Conservation (phyloP, 768 basidiomycete genomes). For the Leucocoprinus leucothites region DNA sequence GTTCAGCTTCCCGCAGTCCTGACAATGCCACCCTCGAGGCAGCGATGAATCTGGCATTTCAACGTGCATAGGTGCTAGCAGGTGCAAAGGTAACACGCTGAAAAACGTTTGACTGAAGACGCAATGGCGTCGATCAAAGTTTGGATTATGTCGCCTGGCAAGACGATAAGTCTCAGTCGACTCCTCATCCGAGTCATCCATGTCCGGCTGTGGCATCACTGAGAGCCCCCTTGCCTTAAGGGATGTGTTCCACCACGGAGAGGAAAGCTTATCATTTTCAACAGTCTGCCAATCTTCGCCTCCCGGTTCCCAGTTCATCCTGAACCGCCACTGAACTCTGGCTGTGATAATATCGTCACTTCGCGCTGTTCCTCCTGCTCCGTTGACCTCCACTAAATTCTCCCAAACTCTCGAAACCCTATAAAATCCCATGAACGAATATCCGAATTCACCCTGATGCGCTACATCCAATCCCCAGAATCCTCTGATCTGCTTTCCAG, state of each 20-base stretch:
- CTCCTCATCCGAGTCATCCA: conserved; percentile 9
- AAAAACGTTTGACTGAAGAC: conserved; percentile 20
- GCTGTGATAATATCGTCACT: conserved; percentile 20
- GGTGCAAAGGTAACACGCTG: conserved; percentile 24
- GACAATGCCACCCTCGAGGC: conserved; percentile 48
- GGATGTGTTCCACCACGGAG: conserved; percentile 25
- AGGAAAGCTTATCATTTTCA: conserved; percentile 1
- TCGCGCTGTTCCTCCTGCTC: not conserved
- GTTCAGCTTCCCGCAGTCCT: conserved; percentile 45
- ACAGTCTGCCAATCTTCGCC: conserved; percentile 38
- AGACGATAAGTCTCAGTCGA: conserved; percentile 15
- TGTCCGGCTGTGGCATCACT: not conserved
- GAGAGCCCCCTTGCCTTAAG: not conserved
- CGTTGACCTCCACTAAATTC: conserved; percentile 10
- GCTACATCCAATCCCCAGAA: conserved; percentile 25
- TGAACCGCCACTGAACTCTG: conserved; percentile 41
- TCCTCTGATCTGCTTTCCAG: conserved; percentile 23
- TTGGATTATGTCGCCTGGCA: conserved; percentile 20
- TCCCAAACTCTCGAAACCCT: conserved; percentile 38
- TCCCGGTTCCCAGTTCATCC: conserved; percentile 46
- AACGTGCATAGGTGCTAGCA: conserved; percentile 26
- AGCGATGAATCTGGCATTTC: conserved; percentile 31
- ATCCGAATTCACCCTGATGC: conserved; percentile 35
- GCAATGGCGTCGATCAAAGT: conserved; percentile 21
- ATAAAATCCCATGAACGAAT: conserved; percentile 46